Conservation (phyloP, 2,329 filamentous ascomycete species). For the Cladophialophora psammophila region DNA sequence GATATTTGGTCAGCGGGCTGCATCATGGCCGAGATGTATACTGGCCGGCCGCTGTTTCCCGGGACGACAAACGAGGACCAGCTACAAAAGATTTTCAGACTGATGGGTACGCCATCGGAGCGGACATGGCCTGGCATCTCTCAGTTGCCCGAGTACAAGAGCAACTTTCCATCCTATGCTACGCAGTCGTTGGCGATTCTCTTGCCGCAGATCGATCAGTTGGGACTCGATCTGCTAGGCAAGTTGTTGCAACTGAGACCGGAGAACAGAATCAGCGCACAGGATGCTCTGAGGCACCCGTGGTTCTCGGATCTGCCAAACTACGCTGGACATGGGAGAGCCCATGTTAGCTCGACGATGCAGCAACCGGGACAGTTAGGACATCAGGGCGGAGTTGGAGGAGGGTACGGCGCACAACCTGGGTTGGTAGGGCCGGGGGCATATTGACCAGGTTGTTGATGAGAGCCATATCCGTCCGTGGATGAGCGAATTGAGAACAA, state of each 20-base stretch:
- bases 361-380: conserved; percentile 33
- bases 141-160: conserved; percentile 96
- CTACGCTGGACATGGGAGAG: conserved; percentile 33
- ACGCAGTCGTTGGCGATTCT: conserved; percentile 89
- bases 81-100: conserved; percentile 93
- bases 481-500: not conserved
- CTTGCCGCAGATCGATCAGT: conserved; percentile 85
- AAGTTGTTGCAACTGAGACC: conserved; percentile 92
- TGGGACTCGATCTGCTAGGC: conserved; percentile 85
- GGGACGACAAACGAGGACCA: conserved; percentile 99
- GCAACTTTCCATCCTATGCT: conserved; percentile 90
- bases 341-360: conserved; percentile 32
- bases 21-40: conserved; percentile 99
- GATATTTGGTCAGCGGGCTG: conserved; percentile 99
- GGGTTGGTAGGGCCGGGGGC: conserved; percentile 35
- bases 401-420: conserved; percentile 38
- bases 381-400: conserved; percentile 30
- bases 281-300: conserved; percentile 84
- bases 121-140: conserved; percentile 95
- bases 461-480: not conserved
- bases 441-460: conserved; percentile 18
- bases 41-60: conserved; percentile 90
- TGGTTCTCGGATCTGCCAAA: conserved; percentile 77
- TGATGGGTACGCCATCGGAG: conserved; percentile 98
- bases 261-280: conserved; percentile 87